A percentile compares a stretch with the other conserved stretches of the same genome.
phyloP scores from a whole-genome alignment of 768 basidiomycete genomes.

The Lactifluus volemus region DNA sequence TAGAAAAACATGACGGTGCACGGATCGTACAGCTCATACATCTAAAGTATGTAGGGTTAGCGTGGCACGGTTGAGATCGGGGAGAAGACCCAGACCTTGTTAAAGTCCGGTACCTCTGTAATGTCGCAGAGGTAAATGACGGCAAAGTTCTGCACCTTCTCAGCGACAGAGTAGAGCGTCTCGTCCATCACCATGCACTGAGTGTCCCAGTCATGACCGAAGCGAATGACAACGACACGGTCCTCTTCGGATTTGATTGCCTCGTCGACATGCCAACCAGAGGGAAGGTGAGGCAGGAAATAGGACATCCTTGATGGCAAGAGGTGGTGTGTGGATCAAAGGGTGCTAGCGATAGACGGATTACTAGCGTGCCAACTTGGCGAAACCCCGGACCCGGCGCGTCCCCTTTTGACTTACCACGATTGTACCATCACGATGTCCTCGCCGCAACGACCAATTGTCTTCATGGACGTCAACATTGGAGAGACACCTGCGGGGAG shows the following conservation, averaged over 20 bases:
- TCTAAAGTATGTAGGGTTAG: conserved; percentile 38
- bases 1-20: conserved; percentile 99
- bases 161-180: conserved; percentile 82
- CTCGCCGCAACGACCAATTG: conserved; percentile 61
- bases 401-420: not conserved
- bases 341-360: no score
- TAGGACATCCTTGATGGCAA: conserved; percentile 56
- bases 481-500: conserved; percentile 94
- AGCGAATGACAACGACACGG: conserved; percentile 87
- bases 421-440: conserved; percentile 17
- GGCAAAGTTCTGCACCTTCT: conserved; percentile 98
- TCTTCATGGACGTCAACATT: conserved; percentile 96
- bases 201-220: conserved; percentile 88
- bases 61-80: not conserved
- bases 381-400: no score
- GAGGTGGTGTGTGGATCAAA: not conserved
- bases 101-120: conserved; percentile 96
- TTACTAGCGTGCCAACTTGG: no score
- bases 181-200: conserved; percentile 99
- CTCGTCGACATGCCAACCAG: conserved; percentile 98
- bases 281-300: conserved; percentile 80
- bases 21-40: conserved; percentile 98
- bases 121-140: conserved; percentile 95
- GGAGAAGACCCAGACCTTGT: conserved; percentile 55
- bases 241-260: conserved; percentile 98